Conservation (phyloP, 208 protist species). For the Naegleria fowleri region DNA sequence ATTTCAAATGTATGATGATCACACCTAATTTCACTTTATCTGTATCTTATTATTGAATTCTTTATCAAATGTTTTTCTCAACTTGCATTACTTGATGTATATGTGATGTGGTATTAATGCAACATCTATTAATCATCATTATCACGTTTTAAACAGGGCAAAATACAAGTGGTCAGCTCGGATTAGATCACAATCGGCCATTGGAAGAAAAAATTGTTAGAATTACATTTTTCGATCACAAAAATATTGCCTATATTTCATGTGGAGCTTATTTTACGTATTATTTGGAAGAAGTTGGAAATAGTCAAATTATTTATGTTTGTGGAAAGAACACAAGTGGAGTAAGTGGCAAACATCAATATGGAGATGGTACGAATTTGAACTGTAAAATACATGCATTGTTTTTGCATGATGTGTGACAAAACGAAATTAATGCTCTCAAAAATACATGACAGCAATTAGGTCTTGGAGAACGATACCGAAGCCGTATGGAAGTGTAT, state of each 20-base stretch:
- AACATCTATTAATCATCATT: too few species aligned
- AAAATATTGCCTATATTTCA: neutral
- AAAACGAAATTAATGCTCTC: too few species aligned
- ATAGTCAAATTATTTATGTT: neutral
- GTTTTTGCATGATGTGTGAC: too few species aligned
- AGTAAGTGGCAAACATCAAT: neutral
- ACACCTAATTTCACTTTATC: too few species aligned
- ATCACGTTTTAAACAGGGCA: neutral
- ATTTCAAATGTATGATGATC: neutral
- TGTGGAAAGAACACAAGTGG: neutral
- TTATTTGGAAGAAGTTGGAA: neutral
- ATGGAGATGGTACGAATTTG: neutral
- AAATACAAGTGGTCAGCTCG: neutral
- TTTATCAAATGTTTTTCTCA: too few species aligned
- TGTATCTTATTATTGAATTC: too few species aligned
- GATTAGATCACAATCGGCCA: neutral
- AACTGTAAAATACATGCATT: too few species aligned
- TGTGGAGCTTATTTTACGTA: neutral
- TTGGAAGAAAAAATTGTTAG: neutral
- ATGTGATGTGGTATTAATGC: too few species aligned
- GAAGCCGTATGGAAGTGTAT: neutral
- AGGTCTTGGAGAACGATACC: neutral
- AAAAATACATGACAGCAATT: neutral
- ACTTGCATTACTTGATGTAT: too few species aligned
- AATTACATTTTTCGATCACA: neutral